Percentiles rank a stretch among this genome's conserved stretches.
These are phyloP conservation scores for Noccaea bulbosa DNA, from an alignment of 345 rosid species.

Conservation along the genomic window DNA sequence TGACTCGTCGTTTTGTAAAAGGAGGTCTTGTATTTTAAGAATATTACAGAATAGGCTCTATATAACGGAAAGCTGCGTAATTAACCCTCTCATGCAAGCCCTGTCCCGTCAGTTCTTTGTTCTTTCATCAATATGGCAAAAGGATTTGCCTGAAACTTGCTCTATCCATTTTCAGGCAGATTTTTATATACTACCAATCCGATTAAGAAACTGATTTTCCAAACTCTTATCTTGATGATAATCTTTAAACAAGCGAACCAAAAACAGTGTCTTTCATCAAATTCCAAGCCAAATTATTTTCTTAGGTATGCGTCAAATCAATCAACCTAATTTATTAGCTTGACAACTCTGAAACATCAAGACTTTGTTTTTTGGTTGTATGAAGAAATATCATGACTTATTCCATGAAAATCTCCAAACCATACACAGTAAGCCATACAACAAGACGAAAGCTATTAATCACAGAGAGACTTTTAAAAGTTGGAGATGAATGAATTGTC, in stretches of 20 bases:
- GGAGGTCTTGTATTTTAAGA: slow-evolving; percentile 7
- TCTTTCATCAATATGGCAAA: slow-evolving; percentile 28
- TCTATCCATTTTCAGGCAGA: slow-evolving; percentile 25
- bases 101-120: neutral
- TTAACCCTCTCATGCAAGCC: neutral
- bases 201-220: neutral
- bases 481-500: slow-evolving; percentile 21
- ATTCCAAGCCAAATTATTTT: slow-evolving; percentile 15
- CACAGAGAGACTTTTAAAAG: slow-evolving; percentile 11
- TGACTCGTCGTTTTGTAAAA: slow-evolving; percentile 40
- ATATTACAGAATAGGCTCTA: neutral
- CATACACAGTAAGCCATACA: slow-evolving; percentile 12
- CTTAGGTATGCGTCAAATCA: neutral
- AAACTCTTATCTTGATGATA: slow-evolving; percentile 7
- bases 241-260: neutral
- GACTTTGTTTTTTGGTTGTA: too few species aligned
- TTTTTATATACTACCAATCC: slow-evolving; percentile 7
- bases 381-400: neutral
- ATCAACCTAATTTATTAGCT: slow-evolving; percentile 17
- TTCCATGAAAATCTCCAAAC: slow-evolving; percentile 21
- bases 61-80: neutral
- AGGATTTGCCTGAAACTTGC: slow-evolving; percentile 8
- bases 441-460: slow-evolving; percentile 19
- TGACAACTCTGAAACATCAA: slow-evolving; percentile 7
- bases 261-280: neutral